Evolutionary conservation across 192 early-diverging fungal genomes (phyloP), one percentile per base, ranked within the genome.

Genomic region (Coemansia sp.): DNA sequence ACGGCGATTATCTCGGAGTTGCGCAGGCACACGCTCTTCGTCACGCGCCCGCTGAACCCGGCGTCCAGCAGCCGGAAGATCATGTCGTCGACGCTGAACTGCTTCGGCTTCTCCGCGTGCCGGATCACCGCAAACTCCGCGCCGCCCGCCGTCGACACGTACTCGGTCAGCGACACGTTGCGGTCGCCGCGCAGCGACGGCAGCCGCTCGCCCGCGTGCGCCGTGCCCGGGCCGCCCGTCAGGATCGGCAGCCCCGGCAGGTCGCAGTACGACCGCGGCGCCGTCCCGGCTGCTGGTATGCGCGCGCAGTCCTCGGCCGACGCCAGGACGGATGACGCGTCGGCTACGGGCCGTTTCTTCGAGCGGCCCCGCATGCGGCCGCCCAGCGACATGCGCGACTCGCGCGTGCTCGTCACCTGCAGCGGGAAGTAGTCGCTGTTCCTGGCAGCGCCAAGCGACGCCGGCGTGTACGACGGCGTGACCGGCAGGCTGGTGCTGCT

Each of bases 1-100:
- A 97, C 85, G 17, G 83, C 83, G 25, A 84, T 79, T 58, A 97
- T 88, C 68, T 93, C 92, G 15, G 84, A 82, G 70, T 87, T 91
- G 51, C 89, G 89, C 22, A 97, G 60, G 56, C 90, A 91, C 31
- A 93, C 83, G 33, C 69, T 71, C 58, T 91, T 92, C n/a, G 84
- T 80, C 15, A 87, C 79, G 41, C 86, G 85, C 41, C 83, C 82
- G 35, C 81, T 78, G 63, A 87, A 85, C 2, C 91, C 87, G 8
- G 84, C 88, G 11, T 88, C 86, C 21, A 94, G 65, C 18, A 97
- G 80, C 58, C 90, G 82, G 50, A 85, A 82, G 49, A 97, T 94
- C 65, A 89, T 86, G 56, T 92, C 88, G 81, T 97, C 94, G 26
- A 97, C 63, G 58, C 83, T 82, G 57, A 85, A 79, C 64, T 68